These are phyloP conservation scores for Lepidium sativum DNA, from an alignment of 345 rosid species.

Conservation along the genomic window DNA sequence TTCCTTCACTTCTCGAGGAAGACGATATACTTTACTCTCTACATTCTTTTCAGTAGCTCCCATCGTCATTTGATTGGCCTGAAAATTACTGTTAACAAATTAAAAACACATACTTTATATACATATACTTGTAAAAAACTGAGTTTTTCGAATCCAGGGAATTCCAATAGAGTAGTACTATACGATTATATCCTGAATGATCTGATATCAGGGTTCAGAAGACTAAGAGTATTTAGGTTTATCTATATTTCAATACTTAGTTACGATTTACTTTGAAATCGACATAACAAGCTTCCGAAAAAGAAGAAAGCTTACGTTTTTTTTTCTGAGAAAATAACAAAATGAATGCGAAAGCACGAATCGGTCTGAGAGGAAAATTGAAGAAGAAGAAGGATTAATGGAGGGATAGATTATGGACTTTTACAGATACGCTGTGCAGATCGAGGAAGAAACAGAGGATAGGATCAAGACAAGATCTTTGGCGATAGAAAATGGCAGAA, in stretches of 20 bases:
- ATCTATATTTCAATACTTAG: no score
- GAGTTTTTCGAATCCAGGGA: neutral
- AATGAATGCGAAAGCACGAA: neutral
- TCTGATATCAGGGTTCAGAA: neutral
- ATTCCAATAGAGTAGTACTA: neutral
- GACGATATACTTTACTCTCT: slow-evolving; percentile 23
- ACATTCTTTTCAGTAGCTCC: slow-evolving; percentile 15
- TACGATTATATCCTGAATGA: no score
- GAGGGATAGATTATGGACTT: neutral
- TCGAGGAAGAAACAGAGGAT: slow-evolving; percentile 18
- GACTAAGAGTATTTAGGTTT: neutral
- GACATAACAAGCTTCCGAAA: neutral
- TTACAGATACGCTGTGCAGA: neutral
- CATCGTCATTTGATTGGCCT: neutral
- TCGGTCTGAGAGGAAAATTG: neutral
- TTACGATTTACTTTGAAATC: neutral
- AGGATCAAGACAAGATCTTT: slow-evolving; percentile 7
- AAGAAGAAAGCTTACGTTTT: slow-evolving; percentile 9
- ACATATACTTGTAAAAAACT: neutral
- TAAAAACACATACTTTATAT: neutral
- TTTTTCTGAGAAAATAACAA: neutral
- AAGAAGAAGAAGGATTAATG: neutral
- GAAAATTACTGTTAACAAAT: neutral
- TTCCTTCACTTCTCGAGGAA: slow-evolving; percentile 35
- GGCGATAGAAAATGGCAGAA: neutral